Evolutionary conservation across 352 stramenopile species (phyloP).

Genomic region (Globisporangium sylvaticum): DNA sequence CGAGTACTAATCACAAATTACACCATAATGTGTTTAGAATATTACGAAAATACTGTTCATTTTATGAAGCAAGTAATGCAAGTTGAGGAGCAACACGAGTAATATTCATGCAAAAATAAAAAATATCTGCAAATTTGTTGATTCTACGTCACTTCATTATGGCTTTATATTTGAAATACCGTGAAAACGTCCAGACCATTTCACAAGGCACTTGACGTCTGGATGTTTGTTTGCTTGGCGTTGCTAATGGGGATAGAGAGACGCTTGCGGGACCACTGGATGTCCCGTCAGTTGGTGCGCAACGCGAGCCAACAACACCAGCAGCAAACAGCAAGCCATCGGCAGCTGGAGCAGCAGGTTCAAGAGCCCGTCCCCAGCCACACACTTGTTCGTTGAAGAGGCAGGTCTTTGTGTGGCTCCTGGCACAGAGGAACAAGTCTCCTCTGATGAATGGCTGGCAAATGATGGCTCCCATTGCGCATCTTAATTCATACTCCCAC

Average conservation of each 20-base stretch:
- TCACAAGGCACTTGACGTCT: background rate
- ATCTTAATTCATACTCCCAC: background rate
- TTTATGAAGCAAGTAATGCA: background rate
- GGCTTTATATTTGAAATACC: background rate
- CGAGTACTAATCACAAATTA: background rate
- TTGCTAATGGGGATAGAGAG: slow-evolving; percentile 3
- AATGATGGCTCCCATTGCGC: background rate
- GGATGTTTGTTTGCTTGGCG: background rate
- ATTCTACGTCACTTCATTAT: background rate
- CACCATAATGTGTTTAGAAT: background rate
- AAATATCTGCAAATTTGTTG: background rate
- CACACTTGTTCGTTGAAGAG: background rate
- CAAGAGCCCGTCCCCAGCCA: background rate
- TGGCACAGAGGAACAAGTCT: background rate
- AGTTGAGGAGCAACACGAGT: too few relatives aligned
- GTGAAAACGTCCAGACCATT: background rate
- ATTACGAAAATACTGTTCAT: background rate
- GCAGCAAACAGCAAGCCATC: background rate
- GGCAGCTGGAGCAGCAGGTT: too few relatives aligned
- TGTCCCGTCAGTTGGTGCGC: background rate
- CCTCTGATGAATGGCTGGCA: background rate
- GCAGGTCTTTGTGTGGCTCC: background rate
- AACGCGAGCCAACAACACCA: background rate
- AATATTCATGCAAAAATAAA: too few relatives aligned
- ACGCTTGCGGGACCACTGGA: background rate